Base-by-base conservation (phyloP, 352 stramenopile species). In the Phytophthora sp. region DNA sequence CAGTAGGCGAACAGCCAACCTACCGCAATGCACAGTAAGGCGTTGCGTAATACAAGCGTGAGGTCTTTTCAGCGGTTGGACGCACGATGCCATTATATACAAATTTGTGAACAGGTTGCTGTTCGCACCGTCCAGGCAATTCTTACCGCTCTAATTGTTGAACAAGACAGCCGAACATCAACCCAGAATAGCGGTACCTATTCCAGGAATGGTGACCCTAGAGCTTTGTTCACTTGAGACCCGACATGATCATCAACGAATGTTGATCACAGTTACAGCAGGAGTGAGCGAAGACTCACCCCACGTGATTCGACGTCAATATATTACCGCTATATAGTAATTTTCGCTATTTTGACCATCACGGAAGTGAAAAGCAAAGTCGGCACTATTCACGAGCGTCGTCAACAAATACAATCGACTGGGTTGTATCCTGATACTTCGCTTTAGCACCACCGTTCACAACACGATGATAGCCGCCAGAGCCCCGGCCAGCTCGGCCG, bases 401-500 rank as follows among this genome's bases (percentile, higher is more conserved):
- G 56, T 90, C 80, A 17, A 92, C 62, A 66, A 92, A 92, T 27
- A 82, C 34, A 34, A 92, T 88, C 9, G 83, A 74, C 41, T 78
- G 78, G 2, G 80, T 89, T 9, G 77, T 77, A 31, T 74, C 42
- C 45, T 75, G 54, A 46, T 67, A 70, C 65, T 88, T 77, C 43
- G 50, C 42, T 55, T 86, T 77, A 35, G 63, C 34, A 20, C 53
- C 58, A n/a, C 61, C 54, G 57, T 67, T 79, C 4, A 70, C 54
- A 10, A 79, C 75, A 37, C 54, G 65, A 23, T 72, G 62, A 48
- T 88, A 88, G 28, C 67, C 51, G n/a, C 34, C 43, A 8, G 53
- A 62, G 26, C 53, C 32, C 43, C 48, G 54, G 54, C 52, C 35
- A 45, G 34, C 34, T 67, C 54, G 56, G 20, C 41, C 43, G 10